Conservation (phyloP, 352 stramenopile genomes). For the Globisporangium spinosum region DNA sequence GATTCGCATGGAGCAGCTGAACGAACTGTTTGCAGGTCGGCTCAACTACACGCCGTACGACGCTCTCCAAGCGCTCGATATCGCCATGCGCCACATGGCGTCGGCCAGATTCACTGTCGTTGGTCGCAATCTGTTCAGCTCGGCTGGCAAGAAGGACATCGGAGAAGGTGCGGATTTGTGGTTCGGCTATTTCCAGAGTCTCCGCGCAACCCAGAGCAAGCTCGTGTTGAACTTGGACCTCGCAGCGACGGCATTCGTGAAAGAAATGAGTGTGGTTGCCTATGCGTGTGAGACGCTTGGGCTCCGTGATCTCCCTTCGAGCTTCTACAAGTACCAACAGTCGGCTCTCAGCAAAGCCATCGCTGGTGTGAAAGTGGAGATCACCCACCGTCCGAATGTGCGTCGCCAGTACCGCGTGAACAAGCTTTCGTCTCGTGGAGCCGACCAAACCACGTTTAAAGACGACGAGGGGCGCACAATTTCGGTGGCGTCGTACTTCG, state of each 20-base stretch:
- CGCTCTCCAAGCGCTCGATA: constrained; percentile 64
- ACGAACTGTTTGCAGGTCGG: constrained; percentile 42
- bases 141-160: constrained; percentile 35
- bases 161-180: constrained; percentile 63
- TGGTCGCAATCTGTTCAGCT: constrained; percentile 54
- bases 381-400: constrained; percentile 58
- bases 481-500: constrained; percentile 64
- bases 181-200: constrained; percentile 74
- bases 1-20: constrained; percentile 61
- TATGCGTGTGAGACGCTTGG: constrained; percentile 37
- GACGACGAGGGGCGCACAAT: constrained; percentile 45
- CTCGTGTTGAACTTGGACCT: constrained; percentile 73
- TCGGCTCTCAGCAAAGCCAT: constrained; percentile 52
- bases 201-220: constrained; percentile 58
- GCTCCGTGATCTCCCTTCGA: constrained; percentile 26
- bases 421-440: constrained; percentile 41
- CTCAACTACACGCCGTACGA: constrained; percentile 78
- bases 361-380: constrained; percentile 58
- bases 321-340: constrained; percentile 40
- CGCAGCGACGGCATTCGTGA: constrained; percentile 65
- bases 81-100: constrained; percentile 59
- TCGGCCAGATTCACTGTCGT: constrained; percentile 50
- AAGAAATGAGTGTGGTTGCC: constrained; percentile 51
- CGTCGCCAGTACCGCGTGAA: constrained; percentile 64
- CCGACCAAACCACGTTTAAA: constrained; percentile 52